Evolutionary conservation across 1,139 yeast species (phyloP).

Genomic region (Saccharomyces hybrid): DNA sequence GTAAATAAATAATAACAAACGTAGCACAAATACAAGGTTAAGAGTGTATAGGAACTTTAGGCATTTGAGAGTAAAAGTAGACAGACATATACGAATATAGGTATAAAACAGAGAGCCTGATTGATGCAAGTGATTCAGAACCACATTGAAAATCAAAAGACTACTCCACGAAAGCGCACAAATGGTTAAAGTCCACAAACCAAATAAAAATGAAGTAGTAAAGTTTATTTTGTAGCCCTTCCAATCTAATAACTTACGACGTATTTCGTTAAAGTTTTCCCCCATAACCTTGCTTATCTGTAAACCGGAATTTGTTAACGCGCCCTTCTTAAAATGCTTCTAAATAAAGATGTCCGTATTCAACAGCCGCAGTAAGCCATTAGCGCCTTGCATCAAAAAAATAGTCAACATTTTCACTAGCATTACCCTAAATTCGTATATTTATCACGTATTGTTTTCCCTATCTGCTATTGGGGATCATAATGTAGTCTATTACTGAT

Average conservation of each 20-base stretch:
- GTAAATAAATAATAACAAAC: background rate
- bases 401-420: background rate
- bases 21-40: too few relatives aligned
- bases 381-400: background rate
- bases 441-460: background rate
- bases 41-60: too few relatives aligned
- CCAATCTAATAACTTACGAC: background rate
- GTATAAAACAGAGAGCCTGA: background rate
- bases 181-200: background rate
- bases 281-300: background rate
- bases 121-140: background rate
- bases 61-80: too few relatives aligned
- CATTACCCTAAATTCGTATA: background rate
- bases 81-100: background rate
- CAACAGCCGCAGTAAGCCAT: background rate
- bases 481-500: too few relatives aligned
- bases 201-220: background rate
- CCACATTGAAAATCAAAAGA: background rate
- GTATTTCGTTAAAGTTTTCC: background rate
- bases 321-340: background rate
- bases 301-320: background rate
- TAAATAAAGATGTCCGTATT: background rate
- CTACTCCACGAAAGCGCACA: background rate
- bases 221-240: background rate
- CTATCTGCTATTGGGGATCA: too few relatives aligned